A percentile compares a stretch with the other conserved stretches of the same genome.
These are phyloP conservation scores for Phytophthora rubi DNA, from an alignment of 352 stramenopile species.

Conservation along the genomic window DNA sequence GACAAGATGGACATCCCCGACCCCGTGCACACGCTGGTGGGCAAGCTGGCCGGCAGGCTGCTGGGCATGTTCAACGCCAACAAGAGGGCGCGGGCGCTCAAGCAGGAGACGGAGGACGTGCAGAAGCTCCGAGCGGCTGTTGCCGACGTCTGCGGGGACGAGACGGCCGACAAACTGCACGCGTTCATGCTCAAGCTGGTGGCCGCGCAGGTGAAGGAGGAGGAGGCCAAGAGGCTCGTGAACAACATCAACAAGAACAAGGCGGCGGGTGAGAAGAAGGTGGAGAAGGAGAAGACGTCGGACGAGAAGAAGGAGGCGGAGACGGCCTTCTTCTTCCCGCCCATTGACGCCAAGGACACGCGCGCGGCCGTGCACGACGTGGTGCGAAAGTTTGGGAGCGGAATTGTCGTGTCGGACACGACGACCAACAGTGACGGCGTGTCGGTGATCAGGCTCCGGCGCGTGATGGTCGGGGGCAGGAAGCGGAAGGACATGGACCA, in stretches of 20 bases:
- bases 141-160: slow-evolving; percentile 48
- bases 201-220: slow-evolving; percentile 39
- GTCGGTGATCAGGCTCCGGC: slow-evolving; percentile 76
- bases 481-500: slow-evolving; percentile 88
- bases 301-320: slow-evolving; percentile 27
- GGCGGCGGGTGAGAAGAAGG: slow-evolving; percentile 10
- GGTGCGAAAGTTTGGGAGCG: slow-evolving; percentile 73
- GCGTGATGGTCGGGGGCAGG: slow-evolving; percentile 83
- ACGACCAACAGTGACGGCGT: slow-evolving; percentile 71
- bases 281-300: background rate
- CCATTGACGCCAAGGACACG: slow-evolving; percentile 83
- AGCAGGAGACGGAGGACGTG: slow-evolving; percentile 51
- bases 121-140: slow-evolving; percentile 52
- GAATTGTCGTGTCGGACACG: slow-evolving; percentile 85
- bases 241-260: slow-evolving; percentile 31
- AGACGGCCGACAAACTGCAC: slow-evolving; percentile 46
- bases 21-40: slow-evolving; percentile 58
- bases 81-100: slow-evolving; percentile 49
- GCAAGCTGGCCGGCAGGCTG: slow-evolving; percentile 59
- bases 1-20: slow-evolving; percentile 41
- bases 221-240: slow-evolving; percentile 27
- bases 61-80: slow-evolving; percentile 72
- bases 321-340: slow-evolving; percentile 69
- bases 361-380: slow-evolving; percentile 87
- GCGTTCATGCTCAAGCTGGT: slow-evolving; percentile 55